These are phyloP conservation scores for Rhizoctonia solani DNA, from an alignment of 1,284 basidiomycete genomes.

Conservation along the genomic window DNA sequence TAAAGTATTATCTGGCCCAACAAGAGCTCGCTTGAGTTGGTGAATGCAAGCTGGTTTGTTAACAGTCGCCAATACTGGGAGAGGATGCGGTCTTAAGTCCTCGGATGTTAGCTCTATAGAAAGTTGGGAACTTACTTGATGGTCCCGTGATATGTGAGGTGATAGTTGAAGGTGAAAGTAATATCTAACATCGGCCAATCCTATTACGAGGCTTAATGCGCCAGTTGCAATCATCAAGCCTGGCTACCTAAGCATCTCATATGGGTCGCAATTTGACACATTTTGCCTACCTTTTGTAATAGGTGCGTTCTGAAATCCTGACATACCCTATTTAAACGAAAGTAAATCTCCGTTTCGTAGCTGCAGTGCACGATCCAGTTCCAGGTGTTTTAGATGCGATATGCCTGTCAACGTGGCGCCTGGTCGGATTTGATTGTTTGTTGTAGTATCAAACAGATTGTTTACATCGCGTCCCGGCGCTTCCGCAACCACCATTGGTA, in stretches of 20 bases:
- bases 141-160: constrained; percentile 70
- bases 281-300: constrained; percentile 68
- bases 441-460: not conserved
- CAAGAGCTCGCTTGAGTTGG: constrained; percentile 84
- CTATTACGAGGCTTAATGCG: constrained; percentile 68
- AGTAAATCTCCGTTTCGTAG: too few species aligned
- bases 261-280: not conserved
- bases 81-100: not conserved
- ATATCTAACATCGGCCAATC: constrained; percentile 83
- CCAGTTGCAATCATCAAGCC: constrained; percentile 76
- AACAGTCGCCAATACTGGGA: constrained; percentile 84
- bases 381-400: not conserved
- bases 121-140: constrained; percentile 57
- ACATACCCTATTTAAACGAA: constrained; percentile 33
- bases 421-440: not conserved
- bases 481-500: too few species aligned
- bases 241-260: constrained; percentile 44
- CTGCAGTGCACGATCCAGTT: too few species aligned
- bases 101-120: constrained; percentile 28
- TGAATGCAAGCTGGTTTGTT: constrained; percentile 75
- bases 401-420: constrained; percentile 15
- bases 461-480: not conserved
- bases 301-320: constrained; percentile 58
- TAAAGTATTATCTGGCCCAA: constrained; percentile 77
- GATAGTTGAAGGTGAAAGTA: constrained; percentile 75